These are phyloP conservation scores for Pelargonium exstipulatum DNA, from an alignment of 441 rosid species.

Conservation along the genomic window DNA sequence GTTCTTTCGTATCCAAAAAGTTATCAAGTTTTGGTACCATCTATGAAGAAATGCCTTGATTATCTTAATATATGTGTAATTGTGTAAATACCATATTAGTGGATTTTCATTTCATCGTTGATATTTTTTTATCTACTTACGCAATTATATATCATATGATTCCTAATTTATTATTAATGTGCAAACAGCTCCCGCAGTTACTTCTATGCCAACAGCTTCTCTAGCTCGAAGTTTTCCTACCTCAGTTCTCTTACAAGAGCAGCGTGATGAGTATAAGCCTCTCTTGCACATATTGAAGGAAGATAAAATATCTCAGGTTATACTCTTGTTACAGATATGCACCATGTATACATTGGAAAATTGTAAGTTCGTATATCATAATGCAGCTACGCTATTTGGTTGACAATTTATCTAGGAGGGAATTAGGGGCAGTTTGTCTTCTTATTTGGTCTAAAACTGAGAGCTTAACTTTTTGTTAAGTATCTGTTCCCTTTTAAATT, in stretches of 20 bases:
- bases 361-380: background rate
- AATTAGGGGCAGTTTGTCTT: slow-evolving; percentile 1
- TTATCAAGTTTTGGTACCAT: background rate
- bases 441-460: background rate
- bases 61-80: background rate
- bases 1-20: background rate
- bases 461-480: background rate
- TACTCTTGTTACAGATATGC: slow-evolving; percentile 3
- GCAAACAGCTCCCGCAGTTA: slow-evolving; percentile 42
- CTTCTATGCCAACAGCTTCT: slow-evolving; percentile 46
- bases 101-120: background rate
- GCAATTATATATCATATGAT: background rate
- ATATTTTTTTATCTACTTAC: background rate
- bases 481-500: background rate
- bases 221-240: slow-evolving; percentile 57
- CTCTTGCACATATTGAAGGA: slow-evolving; percentile 41
- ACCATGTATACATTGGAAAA: background rate
- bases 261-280: slow-evolving; percentile 52
- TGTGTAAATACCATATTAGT: background rate
- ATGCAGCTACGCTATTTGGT: slow-evolving; percentile 3
- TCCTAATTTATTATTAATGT: slow-evolving; percentile 40
- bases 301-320: slow-evolving; percentile 53
- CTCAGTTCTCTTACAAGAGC: slow-evolving; percentile 71
- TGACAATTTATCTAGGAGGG: background rate
- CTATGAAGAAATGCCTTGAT: background rate